A percentile compares a stretch with the other conserved stretches of the same genome.
phyloP scores from a whole-genome alignment of 805 yeast species.

The Ogataea saltuana region DNA sequence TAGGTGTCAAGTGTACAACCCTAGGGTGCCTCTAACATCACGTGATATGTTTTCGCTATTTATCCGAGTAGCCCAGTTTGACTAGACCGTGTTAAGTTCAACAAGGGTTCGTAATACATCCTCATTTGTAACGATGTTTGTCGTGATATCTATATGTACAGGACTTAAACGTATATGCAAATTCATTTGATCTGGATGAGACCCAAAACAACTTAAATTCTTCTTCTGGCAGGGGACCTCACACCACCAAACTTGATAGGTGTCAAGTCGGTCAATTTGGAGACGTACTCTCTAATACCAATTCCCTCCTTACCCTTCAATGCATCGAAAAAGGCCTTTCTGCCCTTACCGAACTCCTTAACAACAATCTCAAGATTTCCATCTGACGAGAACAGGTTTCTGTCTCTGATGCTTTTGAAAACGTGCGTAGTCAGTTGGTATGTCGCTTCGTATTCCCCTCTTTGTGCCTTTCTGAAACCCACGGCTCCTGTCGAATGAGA shows the following conservation, averaged over 20 bases:
- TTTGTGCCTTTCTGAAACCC: conserved; percentile 86
- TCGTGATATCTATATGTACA: conserved; percentile 5
- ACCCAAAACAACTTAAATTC: too few relatives aligned
- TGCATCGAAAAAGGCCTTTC: conserved; percentile 83
- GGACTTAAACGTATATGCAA: conserved; percentile 2
- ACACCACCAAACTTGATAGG: conserved; percentile 90
- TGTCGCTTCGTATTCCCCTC: conserved; percentile 92
- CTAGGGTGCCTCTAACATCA: neutral
- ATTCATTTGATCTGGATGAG: too few relatives aligned
- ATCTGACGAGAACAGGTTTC: conserved; percentile 32
- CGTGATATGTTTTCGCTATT: neutral
- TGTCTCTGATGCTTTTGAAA: conserved; percentile 69
- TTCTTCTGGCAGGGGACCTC: conserved; percentile 78
- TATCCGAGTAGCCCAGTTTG: too few relatives aligned
- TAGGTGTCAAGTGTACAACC: conserved; percentile 5
- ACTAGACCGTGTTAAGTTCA: too few relatives aligned
- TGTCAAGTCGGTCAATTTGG: conserved; percentile 76
- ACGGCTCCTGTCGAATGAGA: conserved; percentile 78
- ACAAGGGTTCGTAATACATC: too few relatives aligned
- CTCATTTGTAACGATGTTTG: neutral
- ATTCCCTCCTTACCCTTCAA: conserved; percentile 88
- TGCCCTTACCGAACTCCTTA: conserved; percentile 84
- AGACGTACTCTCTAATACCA: conserved; percentile 61
- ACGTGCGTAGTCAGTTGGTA: conserved; percentile 78
- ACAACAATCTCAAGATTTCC: conserved; percentile 74